These are phyloP conservation scores for Colletotrichum theobromicola DNA, from an alignment of 2,329 filamentous ascomycete species.

Conservation along the genomic window DNA sequence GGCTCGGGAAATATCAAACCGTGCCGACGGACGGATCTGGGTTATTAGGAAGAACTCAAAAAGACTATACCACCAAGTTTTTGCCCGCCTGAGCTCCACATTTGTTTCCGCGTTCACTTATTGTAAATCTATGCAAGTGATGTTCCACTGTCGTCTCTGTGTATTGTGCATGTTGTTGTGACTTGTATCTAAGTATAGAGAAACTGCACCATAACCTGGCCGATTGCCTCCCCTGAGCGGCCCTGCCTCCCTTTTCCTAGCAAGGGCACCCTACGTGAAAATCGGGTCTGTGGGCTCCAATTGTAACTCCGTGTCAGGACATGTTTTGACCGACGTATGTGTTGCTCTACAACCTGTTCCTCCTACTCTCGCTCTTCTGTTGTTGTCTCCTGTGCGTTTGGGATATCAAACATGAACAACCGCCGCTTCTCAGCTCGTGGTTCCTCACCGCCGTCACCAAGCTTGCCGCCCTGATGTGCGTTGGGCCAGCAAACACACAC, in stretches of 20 bases:
- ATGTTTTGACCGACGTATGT: neutral
- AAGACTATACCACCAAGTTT: slow-evolving; percentile 24
- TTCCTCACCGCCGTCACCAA: neutral
- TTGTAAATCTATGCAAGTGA: neutral
- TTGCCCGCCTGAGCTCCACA: slow-evolving; percentile 10
- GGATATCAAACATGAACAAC: slow-evolving; percentile 12
- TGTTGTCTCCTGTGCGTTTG: neutral
- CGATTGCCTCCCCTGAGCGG: neutral
- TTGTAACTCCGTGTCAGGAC: neutral
- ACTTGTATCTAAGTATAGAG: neutral
- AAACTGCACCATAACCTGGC: neutral
- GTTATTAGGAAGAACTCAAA: slow-evolving; percentile 23
- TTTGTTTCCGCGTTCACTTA: neutral
- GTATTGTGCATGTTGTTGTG: neutral
- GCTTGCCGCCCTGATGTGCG: slow-evolving; percentile 16
- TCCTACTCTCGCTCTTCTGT: neutral
- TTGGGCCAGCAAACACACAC: slow-evolving; percentile 21
- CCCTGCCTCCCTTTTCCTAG: neutral
- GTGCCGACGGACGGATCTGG: slow-evolving; percentile 18
- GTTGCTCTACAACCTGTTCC: neutral
- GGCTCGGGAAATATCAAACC: slow-evolving; percentile 9
- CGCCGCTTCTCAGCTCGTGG: neutral
- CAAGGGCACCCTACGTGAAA: neutral
- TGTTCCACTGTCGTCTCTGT: neutral
- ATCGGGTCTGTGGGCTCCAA: neutral